Base-by-base conservation (phyloP, 108 stramenopile genomes). In the Mediolabrus comicus region DNA sequence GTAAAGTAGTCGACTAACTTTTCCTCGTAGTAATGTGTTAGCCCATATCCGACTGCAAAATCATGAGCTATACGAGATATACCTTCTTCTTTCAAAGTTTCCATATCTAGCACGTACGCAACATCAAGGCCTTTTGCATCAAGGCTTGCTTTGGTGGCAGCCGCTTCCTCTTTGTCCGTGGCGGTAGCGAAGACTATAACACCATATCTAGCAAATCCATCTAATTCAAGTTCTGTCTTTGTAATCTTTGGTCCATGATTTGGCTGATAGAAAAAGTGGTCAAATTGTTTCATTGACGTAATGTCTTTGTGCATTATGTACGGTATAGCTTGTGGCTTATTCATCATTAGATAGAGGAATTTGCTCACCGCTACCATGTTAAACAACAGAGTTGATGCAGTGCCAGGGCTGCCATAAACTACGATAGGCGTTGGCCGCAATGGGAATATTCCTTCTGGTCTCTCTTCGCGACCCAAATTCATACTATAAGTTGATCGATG, bases 71-170 rank as follows among this genome's bases (percentile, higher is more conserved):
- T 22, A 0, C 53, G 32, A 3, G 52, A n/a, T 27, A 78, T 32
- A 11, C 77, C 77, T 17, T n/a, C 4, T 55, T 60, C 31, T 55
- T 67, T 60, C 33, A 78, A 53, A 0, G 65, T 53, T 53, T 78
- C 53, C 70, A 78, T 67, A 65, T 71, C 77, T 59, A 71, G 77
- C 12, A 78, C 60, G 28, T 66, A 78, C 22, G 77, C 77, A n/a
- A 78, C 46, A 26, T 30, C 43, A 32, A 67, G 69, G 14, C 77
- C 77, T 19, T 78, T 53, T 8, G 24, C 46, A 30, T 46, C 30
- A 17, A 78, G 26, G 0, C 2, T 46, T 41, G 12, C 8, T 49
- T 49, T 71, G 28, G 49, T 65, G 24, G 65, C 22, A 11, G 16
- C 53, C 9, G 77, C 77, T 59, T 71, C 65, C 7, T 65, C 32